Base-by-base conservation (phyloP, 345 rosid species). In the Kandelia obovata region DNA sequence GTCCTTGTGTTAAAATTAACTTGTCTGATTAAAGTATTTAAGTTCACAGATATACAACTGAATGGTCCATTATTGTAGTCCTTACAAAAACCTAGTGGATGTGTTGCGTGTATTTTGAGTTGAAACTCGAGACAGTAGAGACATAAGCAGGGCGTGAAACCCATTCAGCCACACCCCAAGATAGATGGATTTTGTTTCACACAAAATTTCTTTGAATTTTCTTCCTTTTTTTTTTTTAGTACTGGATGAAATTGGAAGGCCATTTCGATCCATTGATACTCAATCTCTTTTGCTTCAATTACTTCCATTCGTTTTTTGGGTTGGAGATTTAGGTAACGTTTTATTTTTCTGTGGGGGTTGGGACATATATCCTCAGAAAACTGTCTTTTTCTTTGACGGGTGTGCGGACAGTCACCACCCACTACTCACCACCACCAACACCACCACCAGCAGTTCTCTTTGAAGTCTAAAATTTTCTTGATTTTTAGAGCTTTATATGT, bases 221-320 rank as follows among this genome's bases (percentile, higher is more conserved):
- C 32, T 17, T 21, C 21, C 21, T 21, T 21, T 34, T 78, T 34
- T 57, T 75, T 51, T 28, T 28, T 28, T 28, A 2, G 30, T 57
- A 47, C 57, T 71, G 4, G 65, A 66, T 58, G 43, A 68, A 63
- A 51, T 30, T 72, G 62, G 53, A 53, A 65, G 5, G 31, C 79
- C 79, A 74, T 71, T 88, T 68, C 71, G 74, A 87, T 88, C 98
- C 98, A 86, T 68, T 77, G 82, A 84, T 78, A 71, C 83, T 73
- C 88, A 89, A 90, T 90, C 97, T 74, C 10, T 68, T 82, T 67
- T n/a, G 63, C 80, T 73, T 81, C 81, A 73, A 28, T 83, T 78
- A 11, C 87, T 77, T 85, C 88, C 90, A 80, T 82, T 78, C 93
- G 77, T 80, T 56, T 25, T 1, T 7, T 34, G 10, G 37, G 8